Base-by-base conservation (phyloP, 2,329 filamentous ascomycete species). In the Coniella vitis region DNA sequence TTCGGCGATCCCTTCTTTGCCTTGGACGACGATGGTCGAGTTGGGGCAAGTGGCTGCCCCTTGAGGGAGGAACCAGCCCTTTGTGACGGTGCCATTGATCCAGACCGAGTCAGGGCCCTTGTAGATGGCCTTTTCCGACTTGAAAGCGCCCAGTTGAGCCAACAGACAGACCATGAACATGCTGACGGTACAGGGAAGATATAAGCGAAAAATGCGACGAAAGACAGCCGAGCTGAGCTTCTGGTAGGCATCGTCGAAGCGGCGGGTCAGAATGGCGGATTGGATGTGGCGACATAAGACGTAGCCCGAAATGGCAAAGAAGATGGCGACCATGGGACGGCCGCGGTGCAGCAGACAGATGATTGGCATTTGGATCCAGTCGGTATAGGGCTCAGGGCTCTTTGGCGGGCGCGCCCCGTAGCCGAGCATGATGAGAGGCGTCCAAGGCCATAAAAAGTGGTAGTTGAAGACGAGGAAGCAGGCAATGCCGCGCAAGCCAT, bases 221-320 rank as follows among this genome's bases (percentile, higher is more conserved):
- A 70, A 65, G 17, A 65, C 64, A 8, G 67, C 58, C 0, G 66
- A 69, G 1, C 64, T 63, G 31, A 70, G 64, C 17, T 57, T 61
- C 50, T 64, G 59, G 49, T 67, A 68, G n/a, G 60, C 63, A 17
- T 57, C 58, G 14, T 66, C 64, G 10, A 65, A 49, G 16, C 64
- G 61, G 2, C 61, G 63, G 47, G 67, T 61, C 34, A 67, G 62
- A 1, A 69, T 68, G 4, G 62, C 53, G n/a, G 63, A 54, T 12
- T 69, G 48, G 17, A 69, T 64, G 46, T 69, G 66, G 5, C 66
- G 61, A 19, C 62, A 68, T 31, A 70, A 59, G 21, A 69, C 67
- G 43, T 70, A 70, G n/a, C 67, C 67, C 0, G 67, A 70, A 22
- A 70, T 69, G 55, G 65, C 67, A 43, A 70, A 70, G 59, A 70